Evolutionary conservation across 306 rosid genomes (phyloP), one percentile per base, ranked within the genome.

Genomic region (Sesbania bispinosa): DNA sequence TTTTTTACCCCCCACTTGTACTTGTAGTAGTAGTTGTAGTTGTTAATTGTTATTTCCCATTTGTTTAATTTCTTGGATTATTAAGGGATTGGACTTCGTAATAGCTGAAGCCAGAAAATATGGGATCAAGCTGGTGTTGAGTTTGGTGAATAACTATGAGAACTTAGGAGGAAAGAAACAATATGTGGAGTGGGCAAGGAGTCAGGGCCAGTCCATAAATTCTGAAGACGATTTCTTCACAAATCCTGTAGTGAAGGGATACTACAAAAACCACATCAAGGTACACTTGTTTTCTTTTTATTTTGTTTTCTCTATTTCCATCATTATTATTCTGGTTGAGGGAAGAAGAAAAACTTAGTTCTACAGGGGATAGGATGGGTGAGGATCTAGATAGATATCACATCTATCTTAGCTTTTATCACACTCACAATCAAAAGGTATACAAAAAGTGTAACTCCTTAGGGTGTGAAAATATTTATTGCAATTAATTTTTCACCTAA

Each of bases 121-220:
- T 81, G 97, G 96, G 80, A 83, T 94, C 1, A 94, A 91, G 82
- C 4, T 91, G 71, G 45, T 94, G 8, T 54, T 94, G 84, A 89
- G 99, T 87, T 81, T 94, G 80, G 97, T 88, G 80, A 88, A 94
- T 57, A 94, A 89, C 65, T 94, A 87, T 47, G 96, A 79, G 14
- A 59, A 76, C 65, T 73, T 81, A 0, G 99, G 99, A 60, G 99
- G 99, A 51, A 94, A 79, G 79, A 91, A 91, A 61, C 99, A 91
- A 71, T 94, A 94, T 1, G 96, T 91, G 50, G 99, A 88, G 0
- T 95, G 96, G 99, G 99, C 96, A 39, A 86, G 86, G 71, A 85
- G 32, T 76, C 85, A 88, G 63, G 97, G 96, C 0, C 97, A 95
- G 73, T 71, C 90, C 26, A 16, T 89, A 4, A 24, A 86, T 9